A percentile compares a stretch with the other conserved stretches of the same genome.
Conservation (phyloP, 768 basidiomycete species). For the Serendipita sp. region DNA sequence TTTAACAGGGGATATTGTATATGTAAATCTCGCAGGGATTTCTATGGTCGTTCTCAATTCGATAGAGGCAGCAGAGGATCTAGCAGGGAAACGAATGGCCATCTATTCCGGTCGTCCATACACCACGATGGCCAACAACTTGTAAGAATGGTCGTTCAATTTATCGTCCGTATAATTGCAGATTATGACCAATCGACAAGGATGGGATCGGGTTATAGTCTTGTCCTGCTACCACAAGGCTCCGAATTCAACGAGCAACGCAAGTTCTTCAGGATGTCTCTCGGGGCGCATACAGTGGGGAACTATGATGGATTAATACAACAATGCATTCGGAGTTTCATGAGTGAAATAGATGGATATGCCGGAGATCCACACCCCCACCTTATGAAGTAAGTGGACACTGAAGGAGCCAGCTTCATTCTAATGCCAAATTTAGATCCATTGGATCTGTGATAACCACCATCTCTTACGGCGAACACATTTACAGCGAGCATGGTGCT, state of each 20-base stretch:
- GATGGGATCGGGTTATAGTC: background rate
- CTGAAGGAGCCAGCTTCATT: background rate
- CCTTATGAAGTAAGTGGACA: background rate
- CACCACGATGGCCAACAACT: conserved; percentile 10
- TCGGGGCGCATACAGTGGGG: background rate
- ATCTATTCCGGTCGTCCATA: conserved; percentile 13
- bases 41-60: conserved; percentile 13
- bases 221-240: background rate
- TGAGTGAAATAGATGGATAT: background rate
- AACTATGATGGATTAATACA: background rate
- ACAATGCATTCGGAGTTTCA: background rate
- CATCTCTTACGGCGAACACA: background rate
- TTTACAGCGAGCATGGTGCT: background rate
- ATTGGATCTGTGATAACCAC: background rate
- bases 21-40: conserved; percentile 13
- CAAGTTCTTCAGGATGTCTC: background rate
- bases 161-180: background rate
- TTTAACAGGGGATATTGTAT: conserved; percentile 12
- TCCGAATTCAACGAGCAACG: conserved; percentile 1
- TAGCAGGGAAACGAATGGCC: conserved; percentile 13
- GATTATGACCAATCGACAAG: background rate
- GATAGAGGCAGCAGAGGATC: conserved; percentile 8
- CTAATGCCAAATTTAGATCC: background rate
- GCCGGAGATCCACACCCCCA: background rate
- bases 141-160: background rate